A percentile compares a stretch with the other conserved stretches of the same genome.
These are phyloP conservation scores for Sporobolomyces pararoseus DNA, from an alignment of 768 basidiomycete species.

Conservation along the genomic window DNA sequence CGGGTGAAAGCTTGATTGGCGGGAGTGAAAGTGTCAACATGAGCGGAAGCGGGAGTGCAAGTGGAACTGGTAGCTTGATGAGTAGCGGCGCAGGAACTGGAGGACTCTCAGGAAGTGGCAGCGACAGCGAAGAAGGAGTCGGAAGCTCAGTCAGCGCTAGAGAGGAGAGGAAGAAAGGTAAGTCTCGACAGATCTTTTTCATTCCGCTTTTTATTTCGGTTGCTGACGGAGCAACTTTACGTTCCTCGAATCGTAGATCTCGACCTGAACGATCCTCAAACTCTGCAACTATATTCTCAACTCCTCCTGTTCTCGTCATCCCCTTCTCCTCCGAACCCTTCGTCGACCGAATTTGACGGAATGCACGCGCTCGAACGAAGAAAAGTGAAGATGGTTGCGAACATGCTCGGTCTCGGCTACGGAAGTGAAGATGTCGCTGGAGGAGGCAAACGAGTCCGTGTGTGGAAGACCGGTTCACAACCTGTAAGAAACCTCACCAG, in stretches of 20 bases:
- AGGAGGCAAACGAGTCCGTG: conserved; percentile 65
- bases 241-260: conserved; percentile 56
- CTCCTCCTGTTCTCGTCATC: conserved; percentile 94
- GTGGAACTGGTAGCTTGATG: background rate
- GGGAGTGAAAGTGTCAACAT: background rate
- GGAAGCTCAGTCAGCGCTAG: conserved; percentile 10
- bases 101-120: conserved; percentile 59
- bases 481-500: background rate
- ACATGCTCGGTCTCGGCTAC: conserved; percentile 92
- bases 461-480: conserved; percentile 54
- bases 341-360: conserved; percentile 78
- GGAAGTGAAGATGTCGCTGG: conserved; percentile 90
- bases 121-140: conserved; percentile 51
- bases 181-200: background rate
- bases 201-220: background rate
- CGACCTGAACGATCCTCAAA: conserved; percentile 91
- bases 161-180: conserved; percentile 15
- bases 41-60: conserved; percentile 13
- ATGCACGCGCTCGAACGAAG: conserved; percentile 78
- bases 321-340: conserved; percentile 78
- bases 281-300: conserved; percentile 93
- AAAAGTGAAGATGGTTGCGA: conserved; percentile 87
- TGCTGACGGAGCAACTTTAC: background rate
- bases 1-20: background rate
- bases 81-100: background rate